Conservation (phyloP, 805 yeast genomes). For the Barnettozyma pratensis region DNA sequence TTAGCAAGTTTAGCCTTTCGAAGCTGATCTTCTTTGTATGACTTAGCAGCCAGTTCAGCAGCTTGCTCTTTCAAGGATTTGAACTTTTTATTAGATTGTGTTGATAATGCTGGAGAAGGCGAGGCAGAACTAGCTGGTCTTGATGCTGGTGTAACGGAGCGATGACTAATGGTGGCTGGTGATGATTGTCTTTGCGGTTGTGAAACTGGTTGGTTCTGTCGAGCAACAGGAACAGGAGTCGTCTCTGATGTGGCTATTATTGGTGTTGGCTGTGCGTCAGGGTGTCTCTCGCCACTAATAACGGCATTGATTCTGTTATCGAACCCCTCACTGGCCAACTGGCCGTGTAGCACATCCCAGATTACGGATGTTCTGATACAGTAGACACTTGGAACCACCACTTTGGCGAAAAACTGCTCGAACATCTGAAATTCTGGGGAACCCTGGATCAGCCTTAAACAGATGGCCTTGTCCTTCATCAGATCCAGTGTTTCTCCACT, state of each 20-base stretch:
- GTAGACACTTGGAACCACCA: slow-evolving; percentile 50
- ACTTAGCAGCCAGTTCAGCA: slow-evolving; percentile 33
- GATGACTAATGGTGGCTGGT: not conserved
- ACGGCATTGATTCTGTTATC: slow-evolving; percentile 10
- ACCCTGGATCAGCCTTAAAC: slow-evolving; percentile 35
- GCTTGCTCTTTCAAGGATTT: slow-evolving; percentile 36
- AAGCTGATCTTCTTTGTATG: slow-evolving; percentile 34
- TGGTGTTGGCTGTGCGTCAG: slow-evolving; percentile 4
- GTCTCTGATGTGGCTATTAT: not conserved
- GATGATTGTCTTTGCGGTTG: not conserved
- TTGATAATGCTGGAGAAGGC: slow-evolving; percentile 9
- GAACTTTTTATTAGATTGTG: slow-evolving; percentile 5
- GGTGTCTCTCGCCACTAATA: slow-evolving; percentile 2
- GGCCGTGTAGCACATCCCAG: slow-evolving; percentile 37
- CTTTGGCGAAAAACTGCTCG: slow-evolving; percentile 49
- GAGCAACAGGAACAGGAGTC: not conserved
- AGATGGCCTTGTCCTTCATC: slow-evolving; percentile 29
- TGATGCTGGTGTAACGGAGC: slow-evolving; percentile 3
- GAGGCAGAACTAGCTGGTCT: slow-evolving; percentile 5
- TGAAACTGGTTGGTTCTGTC: no score
- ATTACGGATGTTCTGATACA: slow-evolving; percentile 46
- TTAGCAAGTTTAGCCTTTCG: slow-evolving; percentile 32
- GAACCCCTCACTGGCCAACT: slow-evolving; percentile 25
- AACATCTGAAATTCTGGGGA: slow-evolving; percentile 43
- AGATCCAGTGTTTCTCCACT: slow-evolving; percentile 12